Conservation (phyloP, 768 basidiomycete genomes). For the Cystobasidiopsis lactophilus region DNA sequence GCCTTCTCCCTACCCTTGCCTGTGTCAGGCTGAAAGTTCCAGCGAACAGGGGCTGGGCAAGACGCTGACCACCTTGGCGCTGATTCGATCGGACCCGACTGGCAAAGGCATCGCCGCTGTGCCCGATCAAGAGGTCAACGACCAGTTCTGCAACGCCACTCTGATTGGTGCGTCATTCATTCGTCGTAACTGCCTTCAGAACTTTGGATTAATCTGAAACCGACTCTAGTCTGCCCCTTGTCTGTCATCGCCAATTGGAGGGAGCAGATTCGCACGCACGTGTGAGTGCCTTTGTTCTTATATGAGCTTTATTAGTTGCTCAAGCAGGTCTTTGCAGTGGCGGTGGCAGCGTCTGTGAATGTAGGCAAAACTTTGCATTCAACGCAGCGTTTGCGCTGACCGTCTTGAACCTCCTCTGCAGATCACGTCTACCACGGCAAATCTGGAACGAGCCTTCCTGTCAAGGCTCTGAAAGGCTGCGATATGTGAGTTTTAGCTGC, state of each 20-base stretch:
- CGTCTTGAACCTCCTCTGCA: too few species aligned
- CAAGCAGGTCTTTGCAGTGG: too few species aligned
- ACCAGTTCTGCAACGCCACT: conserved; percentile 46
- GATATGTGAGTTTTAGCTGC: too few species aligned
- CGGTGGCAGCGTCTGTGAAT: too few species aligned
- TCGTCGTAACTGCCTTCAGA: too few species aligned
- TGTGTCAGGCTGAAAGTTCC: too few species aligned
- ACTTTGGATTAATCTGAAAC: too few species aligned
- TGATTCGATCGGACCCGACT: conserved; percentile 33
- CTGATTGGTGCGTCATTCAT: conserved; percentile 46
- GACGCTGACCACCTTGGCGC: conserved; percentile 66
- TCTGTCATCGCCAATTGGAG: conserved; percentile 51
- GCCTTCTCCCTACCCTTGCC: too few species aligned
- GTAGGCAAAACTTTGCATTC: too few species aligned
- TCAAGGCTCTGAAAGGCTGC: conserved; percentile 39
- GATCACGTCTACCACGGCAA: conserved; percentile 53
- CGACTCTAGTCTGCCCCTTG: conserved; percentile 50
- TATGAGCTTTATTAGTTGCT: conserved; percentile 1
- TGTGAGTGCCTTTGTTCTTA: conserved; percentile 6
- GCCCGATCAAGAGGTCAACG: conserved; percentile 35
- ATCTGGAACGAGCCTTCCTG: conserved; percentile 34
- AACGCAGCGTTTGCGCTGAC: too few species aligned
- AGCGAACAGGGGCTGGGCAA: conserved; percentile 37
- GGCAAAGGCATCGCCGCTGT: conserved; percentile 15
- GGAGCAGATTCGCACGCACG: conserved; percentile 16